Conservation (phyloP, 192 early-diverging fungal genomes). For the Spinellus fusiger region DNA sequence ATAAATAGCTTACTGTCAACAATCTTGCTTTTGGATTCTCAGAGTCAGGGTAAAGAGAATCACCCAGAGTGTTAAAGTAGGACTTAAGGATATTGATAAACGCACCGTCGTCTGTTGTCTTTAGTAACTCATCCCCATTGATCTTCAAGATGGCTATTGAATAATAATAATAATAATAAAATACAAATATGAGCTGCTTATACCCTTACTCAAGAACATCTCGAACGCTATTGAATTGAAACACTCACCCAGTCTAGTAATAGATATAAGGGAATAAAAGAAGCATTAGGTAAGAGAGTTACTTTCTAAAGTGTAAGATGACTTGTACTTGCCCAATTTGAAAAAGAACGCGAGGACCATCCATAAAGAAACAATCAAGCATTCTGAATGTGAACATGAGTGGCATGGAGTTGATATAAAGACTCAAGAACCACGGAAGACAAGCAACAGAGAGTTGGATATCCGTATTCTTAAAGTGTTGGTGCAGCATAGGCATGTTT, state of each 20-base stretch:
- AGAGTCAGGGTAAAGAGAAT: conserved; percentile 48
- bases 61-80: conserved; percentile 71
- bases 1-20: conserved; percentile 31
- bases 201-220: too few species aligned
- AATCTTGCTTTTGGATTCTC: conserved; percentile 41
- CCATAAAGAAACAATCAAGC: conserved; percentile 96
- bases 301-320: too few species aligned
- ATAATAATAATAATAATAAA: background rate
- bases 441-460: conserved; percentile 96
- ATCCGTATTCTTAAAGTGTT: conserved; percentile 80
- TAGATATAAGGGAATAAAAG: background rate
- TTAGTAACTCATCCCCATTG: conserved; percentile 59
- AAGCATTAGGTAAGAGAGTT: too few species aligned
- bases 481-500: conserved; percentile 84
- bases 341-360: conserved; percentile 94
- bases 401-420: conserved; percentile 97
- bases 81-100: conserved; percentile 66
- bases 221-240: too few species aligned
- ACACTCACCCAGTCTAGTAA: background rate
- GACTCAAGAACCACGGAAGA: conserved; percentile 94
- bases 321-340: conserved; percentile 77
- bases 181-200: background rate
- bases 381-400: conserved; percentile 81
- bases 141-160: conserved; percentile 71
- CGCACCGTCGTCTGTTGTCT: conserved; percentile 49